phyloP scores from a whole-genome alignment of 768 basidiomycete species.

The Tephrocybe sp. region DNA sequence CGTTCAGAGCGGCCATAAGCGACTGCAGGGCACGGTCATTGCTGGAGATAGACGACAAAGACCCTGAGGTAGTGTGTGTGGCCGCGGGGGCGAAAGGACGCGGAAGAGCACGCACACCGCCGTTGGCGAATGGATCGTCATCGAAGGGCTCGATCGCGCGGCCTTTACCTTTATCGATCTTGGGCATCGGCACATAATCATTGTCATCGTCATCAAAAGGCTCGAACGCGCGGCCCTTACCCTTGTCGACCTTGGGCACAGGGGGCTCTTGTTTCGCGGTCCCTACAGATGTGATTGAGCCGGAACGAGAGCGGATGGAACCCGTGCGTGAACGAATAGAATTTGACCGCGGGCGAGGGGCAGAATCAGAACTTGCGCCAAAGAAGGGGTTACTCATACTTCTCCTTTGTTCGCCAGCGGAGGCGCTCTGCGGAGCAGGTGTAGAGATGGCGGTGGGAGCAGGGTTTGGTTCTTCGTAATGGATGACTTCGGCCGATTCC shows the following conservation, averaged over 20 bases:
- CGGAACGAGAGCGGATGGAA: slow-evolving; percentile 34
- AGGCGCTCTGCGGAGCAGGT: slow-evolving; percentile 15
- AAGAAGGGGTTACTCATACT: slow-evolving; percentile 44
- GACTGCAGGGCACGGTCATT: slow-evolving; percentile 58
- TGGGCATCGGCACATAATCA: background rate
- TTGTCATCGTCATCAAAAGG: too few relatives aligned
- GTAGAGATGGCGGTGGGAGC: slow-evolving; percentile 19
- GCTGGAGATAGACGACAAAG: slow-evolving; percentile 37
- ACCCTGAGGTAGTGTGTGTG: slow-evolving; percentile 28
- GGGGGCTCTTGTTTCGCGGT: slow-evolving; percentile 2
- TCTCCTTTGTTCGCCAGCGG: slow-evolving; percentile 28
- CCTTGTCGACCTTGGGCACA: slow-evolving; percentile 19
- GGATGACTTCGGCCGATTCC: slow-evolving; percentile 68
- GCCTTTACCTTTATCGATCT: slow-evolving; percentile 24
- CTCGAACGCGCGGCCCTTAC: slow-evolving; percentile 11
- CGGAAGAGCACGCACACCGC: slow-evolving; percentile 24
- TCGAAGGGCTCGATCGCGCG: slow-evolving; percentile 10
- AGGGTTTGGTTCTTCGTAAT: slow-evolving; percentile 32
- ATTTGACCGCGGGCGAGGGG: slow-evolving; percentile 33
- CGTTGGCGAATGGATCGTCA: slow-evolving; percentile 41
- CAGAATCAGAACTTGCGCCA: slow-evolving; percentile 21
- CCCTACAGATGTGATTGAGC: slow-evolving; percentile 32
- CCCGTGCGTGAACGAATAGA: slow-evolving; percentile 32
- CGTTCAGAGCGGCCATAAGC: slow-evolving; percentile 66
- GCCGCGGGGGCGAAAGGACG: slow-evolving; percentile 22